Evolutionary conservation across 331 rosid species (phyloP), one percentile per base, ranked within the genome.

Genomic region (Dryas integrifolia): DNA sequence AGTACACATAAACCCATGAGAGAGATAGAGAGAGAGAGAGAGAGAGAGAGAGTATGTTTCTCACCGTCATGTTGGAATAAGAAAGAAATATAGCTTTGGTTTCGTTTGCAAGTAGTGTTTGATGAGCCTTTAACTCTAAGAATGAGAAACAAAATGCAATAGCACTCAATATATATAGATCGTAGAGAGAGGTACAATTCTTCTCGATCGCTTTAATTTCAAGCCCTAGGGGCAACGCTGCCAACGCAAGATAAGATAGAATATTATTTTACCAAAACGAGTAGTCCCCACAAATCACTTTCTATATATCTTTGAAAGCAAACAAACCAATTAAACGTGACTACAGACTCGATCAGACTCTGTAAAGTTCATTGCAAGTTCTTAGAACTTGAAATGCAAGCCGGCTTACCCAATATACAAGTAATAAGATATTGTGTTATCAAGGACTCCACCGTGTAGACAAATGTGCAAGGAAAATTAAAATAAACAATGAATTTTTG

Each of bases 361-460:
- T 26, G 30, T 26, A 88, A 84, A 81, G 56, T 84, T 74, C 83
- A 53, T 11, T 9, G 87, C 79, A 80, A 81, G 5, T 84, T 72
- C 88, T 60, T 8, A 56, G 85, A 79, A 82, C 58, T 79, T 80
- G 51, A 60, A 38, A 24, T 50, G 70, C 43, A 26, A 26, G 69
- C 74, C 24, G 13, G 5, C 45, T 40, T 48, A 53, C 43, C 14
- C 9, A 48, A 52, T 41, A 21, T 12, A 4, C 7, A 63, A 61
- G 5, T 15, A 44, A 5, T 12, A 40, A 39, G 60, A 51, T 16
- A 57, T 57, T 57, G 57, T 49, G n/a, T 30, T 8, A 5, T 26
- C 26, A 14, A 56, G 4, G 75, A 70, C 55, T 56, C 7, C 21
- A 57, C 55, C 74, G 65, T 24, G 74, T 43, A 2, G 65, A 15